phyloP scores from a whole-genome alignment of 345 rosid genomes.

The Syzygium oleosum region DNA sequence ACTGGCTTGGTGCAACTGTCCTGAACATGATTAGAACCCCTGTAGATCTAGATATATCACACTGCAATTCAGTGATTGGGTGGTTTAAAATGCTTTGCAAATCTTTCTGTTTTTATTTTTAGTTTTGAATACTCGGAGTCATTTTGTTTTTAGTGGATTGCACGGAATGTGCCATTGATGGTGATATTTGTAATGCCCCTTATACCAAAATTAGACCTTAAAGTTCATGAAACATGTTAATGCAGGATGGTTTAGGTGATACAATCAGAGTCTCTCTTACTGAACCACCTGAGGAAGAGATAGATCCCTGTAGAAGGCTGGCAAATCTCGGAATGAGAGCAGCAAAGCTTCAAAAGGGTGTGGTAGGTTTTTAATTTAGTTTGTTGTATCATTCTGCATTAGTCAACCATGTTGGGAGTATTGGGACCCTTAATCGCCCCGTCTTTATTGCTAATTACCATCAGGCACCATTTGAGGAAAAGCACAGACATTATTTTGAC shows the following conservation, averaged over 20 bases:
- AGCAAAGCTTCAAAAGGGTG: constrained; percentile 80
- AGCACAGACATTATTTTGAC: constrained; percentile 86
- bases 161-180: background rate
- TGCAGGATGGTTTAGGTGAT: constrained; percentile 98
- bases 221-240: background rate
- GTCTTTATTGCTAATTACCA: background rate
- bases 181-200: background rate
- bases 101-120: background rate
- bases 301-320: constrained; percentile 89
- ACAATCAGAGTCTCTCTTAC: constrained; percentile 96
- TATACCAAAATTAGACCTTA: background rate
- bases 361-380: constrained; percentile 42
- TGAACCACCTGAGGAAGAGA: constrained; percentile 94
- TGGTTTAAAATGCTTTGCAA: background rate
- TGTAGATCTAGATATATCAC: background rate
- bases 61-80: background rate
- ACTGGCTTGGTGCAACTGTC: background rate
- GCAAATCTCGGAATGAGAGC: constrained; percentile 89
- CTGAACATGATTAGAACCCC: background rate
- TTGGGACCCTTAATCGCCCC: background rate
- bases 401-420: background rate
- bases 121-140: background rate
- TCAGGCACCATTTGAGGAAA: constrained; percentile 95
- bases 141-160: background rate
- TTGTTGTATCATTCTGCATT: background rate